Base-by-base conservation (phyloP, 164 flowering plant genomes). In the Kingdonia uniflora region DNA sequence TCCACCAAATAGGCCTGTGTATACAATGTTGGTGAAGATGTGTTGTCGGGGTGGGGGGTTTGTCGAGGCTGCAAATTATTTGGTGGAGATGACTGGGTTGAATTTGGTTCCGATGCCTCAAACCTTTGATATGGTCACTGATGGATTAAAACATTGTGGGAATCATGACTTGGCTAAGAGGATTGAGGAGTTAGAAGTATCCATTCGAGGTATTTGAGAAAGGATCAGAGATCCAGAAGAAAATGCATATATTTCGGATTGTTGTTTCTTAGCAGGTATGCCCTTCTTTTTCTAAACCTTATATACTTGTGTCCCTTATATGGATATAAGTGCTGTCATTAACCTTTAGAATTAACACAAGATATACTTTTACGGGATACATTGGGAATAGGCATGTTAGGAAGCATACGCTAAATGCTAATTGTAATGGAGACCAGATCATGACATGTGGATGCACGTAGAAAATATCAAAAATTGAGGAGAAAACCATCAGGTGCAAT, bases 91-190 rank as follows among this genome's bases (percentile, higher is more conserved):
- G 98, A 77, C 85, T 17, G 87, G 82, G 73, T 23, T 73, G 57
- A 72, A 72, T 48, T 64, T 88, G 65, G 17, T 62, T 14, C 98
- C 96, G 0, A 72, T 76, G 59, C 65, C 87, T 10, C 73, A 82
- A 61, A 81, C 76, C 70, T 92, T 92, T 66, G 95, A 87, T 63
- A 68, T 86, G 91, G 89, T 92, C 43, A 78, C 83, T 59, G 94
- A 88, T 74, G 98, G 98, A n/a, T 71, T 92, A 65, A 92, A 84
- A 79, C 78, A 74, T 35, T 76, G 88, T 54, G 96, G 98, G 54
- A 84, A 88, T 57, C 83, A 92, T 73, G 94, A 92, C 54, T 55
- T 92, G 53, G 98, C 96, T 42, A 76, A 74, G 76, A 73, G 71
- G 66, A 78, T 88, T 5, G 89, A 85, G 67, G 77, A 88, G 37